Percentiles rank a stretch among this genome's conserved stretches.
Evolutionary conservation across 495 filamentous ascomycete species (phyloP).

Genomic region (Penicillium arizonense): DNA sequence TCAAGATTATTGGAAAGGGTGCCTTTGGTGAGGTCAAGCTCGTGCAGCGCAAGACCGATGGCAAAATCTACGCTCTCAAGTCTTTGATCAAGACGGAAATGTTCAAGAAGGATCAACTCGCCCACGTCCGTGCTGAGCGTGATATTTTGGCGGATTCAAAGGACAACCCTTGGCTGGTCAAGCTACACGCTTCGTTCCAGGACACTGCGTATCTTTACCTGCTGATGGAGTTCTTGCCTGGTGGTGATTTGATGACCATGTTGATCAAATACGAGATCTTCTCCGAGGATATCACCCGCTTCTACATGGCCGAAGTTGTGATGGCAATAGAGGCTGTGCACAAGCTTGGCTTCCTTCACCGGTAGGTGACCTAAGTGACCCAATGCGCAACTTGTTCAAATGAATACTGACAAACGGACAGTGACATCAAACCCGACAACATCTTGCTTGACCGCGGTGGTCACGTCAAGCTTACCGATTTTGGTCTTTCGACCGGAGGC

Average conservation of each 20-base stretch:
- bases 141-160: conserved; percentile 94
- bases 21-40: conserved; percentile 98
- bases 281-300: conserved; percentile 95
- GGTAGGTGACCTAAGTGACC: conserved; percentile 53
- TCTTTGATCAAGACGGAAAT: conserved; percentile 98
- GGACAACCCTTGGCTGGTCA: conserved; percentile 98
- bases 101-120: conserved; percentile 99
- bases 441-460: conserved; percentile 93
- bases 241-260: conserved; percentile 99
- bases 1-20: conserved; percentile 98
- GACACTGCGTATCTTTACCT: conserved; percentile 94
- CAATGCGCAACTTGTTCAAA: too few species aligned
- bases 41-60: conserved; percentile 93
- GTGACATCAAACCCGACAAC: conserved; percentile 99
- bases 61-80: conserved; percentile 97
- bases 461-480: conserved; percentile 98
- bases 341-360: conserved; percentile 96
- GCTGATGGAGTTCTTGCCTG: conserved; percentile 98
- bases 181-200: conserved; percentile 96
- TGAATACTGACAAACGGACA: conserved; percentile 33
- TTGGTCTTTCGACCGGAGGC: conserved; percentile 96
- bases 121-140: conserved; percentile 97
- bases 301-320: conserved; percentile 98
- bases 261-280: conserved; percentile 99
- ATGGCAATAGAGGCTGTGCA: conserved; percentile 98